These are phyloP conservation scores for Pterothamnion heteromorphum DNA, from an alignment of 31 red algal genomes.

Conservation along the genomic window DNA sequence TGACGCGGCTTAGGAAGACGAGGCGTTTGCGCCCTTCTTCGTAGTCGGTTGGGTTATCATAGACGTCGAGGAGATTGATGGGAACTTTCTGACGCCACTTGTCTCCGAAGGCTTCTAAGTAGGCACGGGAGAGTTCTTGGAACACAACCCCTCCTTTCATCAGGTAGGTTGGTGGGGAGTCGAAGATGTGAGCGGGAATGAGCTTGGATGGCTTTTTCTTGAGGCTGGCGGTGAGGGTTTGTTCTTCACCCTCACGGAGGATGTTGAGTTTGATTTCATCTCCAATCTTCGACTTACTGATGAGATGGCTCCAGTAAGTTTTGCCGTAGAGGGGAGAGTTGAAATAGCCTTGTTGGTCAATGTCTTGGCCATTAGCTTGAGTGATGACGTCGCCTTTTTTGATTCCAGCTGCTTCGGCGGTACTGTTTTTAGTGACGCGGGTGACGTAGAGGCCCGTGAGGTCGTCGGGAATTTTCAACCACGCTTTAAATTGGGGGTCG, in stretches of 20 bases:
- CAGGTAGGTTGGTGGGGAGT: conserved; percentile 33
- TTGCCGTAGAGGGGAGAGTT: neutral
- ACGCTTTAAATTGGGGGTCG: neutral
- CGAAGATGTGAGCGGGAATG: neutral
- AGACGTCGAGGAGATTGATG: conserved; percentile 55
- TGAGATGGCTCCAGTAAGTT: neutral
- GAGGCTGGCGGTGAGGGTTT: neutral
- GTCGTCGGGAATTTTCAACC: neutral
- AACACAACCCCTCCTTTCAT: conserved; percentile 57
- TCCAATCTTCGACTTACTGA: neutral
- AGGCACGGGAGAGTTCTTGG: conserved; percentile 57
- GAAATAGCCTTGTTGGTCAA: neutral
- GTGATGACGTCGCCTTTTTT: neutral
- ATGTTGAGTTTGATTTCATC: neutral
- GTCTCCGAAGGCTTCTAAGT: conserved; percentile 55
- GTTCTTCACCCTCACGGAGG: neutral
- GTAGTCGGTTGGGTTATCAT: neutral
- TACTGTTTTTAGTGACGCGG: neutral
- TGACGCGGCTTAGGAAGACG: neutral
- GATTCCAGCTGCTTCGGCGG: neutral
- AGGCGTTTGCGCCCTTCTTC: neutral
- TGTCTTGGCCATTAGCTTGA: neutral
- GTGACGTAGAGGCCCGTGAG: neutral
- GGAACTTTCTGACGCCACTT: conserved; percentile 48
- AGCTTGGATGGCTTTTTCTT: neutral